Base-by-base conservation (phyloP, 805 yeast genomes). In the Yamadazyma philogaea region DNA sequence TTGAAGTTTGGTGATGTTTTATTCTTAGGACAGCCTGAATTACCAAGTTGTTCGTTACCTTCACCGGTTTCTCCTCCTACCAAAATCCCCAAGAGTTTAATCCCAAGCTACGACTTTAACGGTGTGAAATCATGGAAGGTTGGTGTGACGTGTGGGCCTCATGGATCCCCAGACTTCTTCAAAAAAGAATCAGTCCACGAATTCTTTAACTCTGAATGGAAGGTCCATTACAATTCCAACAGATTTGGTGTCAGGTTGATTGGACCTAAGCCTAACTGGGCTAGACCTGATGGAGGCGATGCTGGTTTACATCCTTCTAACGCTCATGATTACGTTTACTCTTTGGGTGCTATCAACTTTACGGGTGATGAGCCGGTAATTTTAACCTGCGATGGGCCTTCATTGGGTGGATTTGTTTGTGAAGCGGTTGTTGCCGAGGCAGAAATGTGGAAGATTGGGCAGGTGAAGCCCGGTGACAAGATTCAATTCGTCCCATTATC, bases 361-460 rank as follows among this genome's bases (percentile, higher is more conserved):
- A 93, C 98, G 27, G 99, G 99, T 66, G 98, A 93, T 66, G 98
- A 91, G 65, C 98, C 98, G 1, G 99, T 91, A 26, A 89, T 91
- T 50, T 75, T 91, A 63, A 88, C 98, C 2, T 87, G 97, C 60
- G 99, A 91, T 67, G 98, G 98, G 49, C 98, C 99, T 32, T 86
- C 96, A 8, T 77, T 91, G 44, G 98, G 99, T 58, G 99, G 99
- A 1, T 93, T 91, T 59, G 97, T 91, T 26, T 91, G 98, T 66
- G 85, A 89, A 59, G 97, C 95, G 7, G 97, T 93, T 46, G 96
- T 93, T 50, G 86, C 88, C 11, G 95, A 89, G 57, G 87, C 95
- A 31, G 99, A 93, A 68, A 80, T 93, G 84, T 91, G 98, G 98
- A 93, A 93, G 70, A 86, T 93, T 59, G 99, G 99, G 36, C 98